A percentile compares a stretch with the other conserved stretches of the same genome.
Conservation (phyloP, 164 flowering plant genomes). For the Chimonanthus praecox region DNA sequence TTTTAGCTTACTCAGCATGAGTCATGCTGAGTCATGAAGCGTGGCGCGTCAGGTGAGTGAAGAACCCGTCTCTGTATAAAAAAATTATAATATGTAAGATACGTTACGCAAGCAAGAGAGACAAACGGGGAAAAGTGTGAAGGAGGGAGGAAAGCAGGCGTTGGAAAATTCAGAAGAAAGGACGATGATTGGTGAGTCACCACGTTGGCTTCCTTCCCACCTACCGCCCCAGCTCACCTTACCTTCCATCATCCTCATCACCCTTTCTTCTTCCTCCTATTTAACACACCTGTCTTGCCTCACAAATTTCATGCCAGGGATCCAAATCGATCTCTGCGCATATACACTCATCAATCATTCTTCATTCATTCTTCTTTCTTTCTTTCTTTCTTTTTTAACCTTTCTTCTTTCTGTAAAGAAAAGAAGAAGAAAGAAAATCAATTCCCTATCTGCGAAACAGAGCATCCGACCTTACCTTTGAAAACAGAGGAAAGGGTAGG, state of each 20-base stretch:
- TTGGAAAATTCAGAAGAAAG: too few species aligned
- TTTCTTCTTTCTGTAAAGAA: background rate
- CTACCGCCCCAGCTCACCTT: background rate
- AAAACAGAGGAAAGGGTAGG: background rate
- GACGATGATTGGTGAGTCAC: background rate
- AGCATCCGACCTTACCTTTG: background rate
- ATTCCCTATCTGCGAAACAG: background rate
- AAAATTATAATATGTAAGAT: too few species aligned
- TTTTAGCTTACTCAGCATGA: too few species aligned
- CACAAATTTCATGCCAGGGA: constrained; percentile 4
- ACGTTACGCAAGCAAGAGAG: too few species aligned
- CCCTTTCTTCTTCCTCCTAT: background rate
- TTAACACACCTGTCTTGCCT: too few species aligned
- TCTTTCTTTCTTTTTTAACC: background rate
- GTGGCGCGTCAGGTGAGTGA: too few species aligned
- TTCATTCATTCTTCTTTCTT: background rate
- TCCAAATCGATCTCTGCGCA: constrained; percentile 9
- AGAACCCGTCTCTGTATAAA: too few species aligned
- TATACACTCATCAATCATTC: background rate
- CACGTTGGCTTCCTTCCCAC: background rate
- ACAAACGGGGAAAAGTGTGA: too few species aligned
- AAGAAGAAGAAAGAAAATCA: background rate
- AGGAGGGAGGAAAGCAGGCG: too few species aligned
- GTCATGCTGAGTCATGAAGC: too few species aligned
- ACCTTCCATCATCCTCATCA: background rate